Base-by-base conservation (phyloP, 2,329 filamentous ascomycete genomes). In the Venturia effusa region DNA sequence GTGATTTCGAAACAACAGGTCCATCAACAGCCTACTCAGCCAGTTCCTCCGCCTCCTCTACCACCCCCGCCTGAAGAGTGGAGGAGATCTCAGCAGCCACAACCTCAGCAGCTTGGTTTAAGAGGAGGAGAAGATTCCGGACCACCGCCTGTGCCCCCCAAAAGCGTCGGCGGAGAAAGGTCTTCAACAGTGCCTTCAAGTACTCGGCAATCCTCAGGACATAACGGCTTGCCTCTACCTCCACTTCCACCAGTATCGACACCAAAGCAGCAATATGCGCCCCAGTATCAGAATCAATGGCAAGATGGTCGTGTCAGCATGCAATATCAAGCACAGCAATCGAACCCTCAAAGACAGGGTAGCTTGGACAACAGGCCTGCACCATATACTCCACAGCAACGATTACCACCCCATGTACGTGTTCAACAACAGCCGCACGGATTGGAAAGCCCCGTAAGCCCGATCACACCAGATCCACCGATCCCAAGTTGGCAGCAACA, bases 1-100 rank as follows among this genome's bases (percentile, higher is more conserved):
- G 90, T 97, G 4, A 86, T 94, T 66, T 86, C 92, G 40, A 87
- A 86, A 70, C 78, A 80, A 68, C 77, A 77, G 63, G 72, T 64
- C 66, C 69, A 66, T 69, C 61, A 30, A 65, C 72, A 75, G 67
- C 68, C 75, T 15, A 68, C 69, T 43, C 66, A 67, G n/a, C 85
- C 86, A 60, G 37, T 61, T 22, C 73, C 73, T 37, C 88, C 88
- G 39, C 86, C 87, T 15, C 75, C 88, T n/a, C 88, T 89, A 62
- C 88, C 89, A 63, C 79, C 89, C 62, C 78, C 88, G 22, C 89
- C 88, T 10, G 84, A 85, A 32, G 86, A 88, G 69, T 73, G 70
- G 67, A 68, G 73, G 40, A 71, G 69, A 30, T 71, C 74, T 41
- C 68, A 72, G 30, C 67, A 68, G 10, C 71, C 69, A 39, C 66